Evolutionary conservation across 768 basidiomycete species (phyloP), one percentile per base, ranked within the genome.

Genomic region (Roridomyces roridus): DNA sequence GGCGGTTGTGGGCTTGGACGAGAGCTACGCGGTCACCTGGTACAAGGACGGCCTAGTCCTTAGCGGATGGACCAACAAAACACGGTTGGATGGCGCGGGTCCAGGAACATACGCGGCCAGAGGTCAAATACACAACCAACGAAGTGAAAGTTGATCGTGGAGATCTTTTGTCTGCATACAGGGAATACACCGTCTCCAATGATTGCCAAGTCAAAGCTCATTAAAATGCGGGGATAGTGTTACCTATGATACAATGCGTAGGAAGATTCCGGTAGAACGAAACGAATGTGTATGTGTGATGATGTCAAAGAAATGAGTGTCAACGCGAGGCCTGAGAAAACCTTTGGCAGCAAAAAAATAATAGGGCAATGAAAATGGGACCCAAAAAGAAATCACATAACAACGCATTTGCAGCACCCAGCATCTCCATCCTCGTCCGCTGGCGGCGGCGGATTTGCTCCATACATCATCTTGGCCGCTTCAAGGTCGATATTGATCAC

Each of bases 371-470:
- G 37, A 18, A 46, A 24, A 37, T 40, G 41, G 23, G 25, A 37
- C 12, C 24, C 15, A 20, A 29, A 40, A 15, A 43, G 20, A 48
- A 6, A 72, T 91, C 84, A 93, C 91, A 93, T 93, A 70, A 93
- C 81, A 64, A 90, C 74, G 74, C 91, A 93, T 74, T 87, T 89
- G 79, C 91, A 93, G 68, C 91, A 92, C 35, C 88, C 86, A 26
- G 77, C 82, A 28, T 71, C 77, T 2, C 65, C 69, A 14, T 80
- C 81, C 7, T 87, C 83, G 29, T 85, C 82, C 11, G 74, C 77
- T 25, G 66, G 65, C 41, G 64, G 69, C 46, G 63, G 62, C 50
- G 49, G 59, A 47, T 72, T 69, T 34, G 45, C 59, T 2, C 74
- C 72, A 11, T 59, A 43, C 46, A 72, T 70, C 36, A 68, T 65